Base-by-base conservation (phyloP, 2,329 filamentous ascomycete genomes). In the Neonectria sp. region DNA sequence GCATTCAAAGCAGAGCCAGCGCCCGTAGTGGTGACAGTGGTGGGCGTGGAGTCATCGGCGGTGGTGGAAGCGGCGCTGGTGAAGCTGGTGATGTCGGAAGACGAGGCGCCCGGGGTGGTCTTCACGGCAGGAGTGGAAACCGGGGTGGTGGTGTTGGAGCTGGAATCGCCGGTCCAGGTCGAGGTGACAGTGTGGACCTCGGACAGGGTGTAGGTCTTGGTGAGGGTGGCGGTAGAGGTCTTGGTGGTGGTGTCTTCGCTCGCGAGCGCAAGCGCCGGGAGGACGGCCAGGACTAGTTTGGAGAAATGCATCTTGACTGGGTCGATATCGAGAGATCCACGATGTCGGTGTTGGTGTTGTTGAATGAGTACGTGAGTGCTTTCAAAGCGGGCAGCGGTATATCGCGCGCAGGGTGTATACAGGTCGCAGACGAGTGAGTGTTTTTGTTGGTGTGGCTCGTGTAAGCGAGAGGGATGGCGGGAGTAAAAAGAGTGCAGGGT, bases 241-340 rank as follows among this genome's bases (percentile, higher is more conserved):
- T 80, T 81, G 25, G 84, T 86, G 21, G 84, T 82, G 49, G 83
- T 82, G 24, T 60, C 70, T 59, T 71, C 65, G 13, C 77, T 76
- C 43, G 87, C 87, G 59, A 87, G 73, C 67, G 86, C 88, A 75
- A 89, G 77, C 60, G 88, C 81, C 73, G 88, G 88, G 76, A 90
- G 82, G 69, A 86, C 77, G 68, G 84, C 84, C 67, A 86, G 77
- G 75, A 86, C 65, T 67, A 89, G 73, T 33, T 83, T 79, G 52
- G 78, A 77, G 72, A 82, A 73, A 53, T 82, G 81, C 82, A 83
- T 83, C 61, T 65, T 79, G 74, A 70, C 66, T 68, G 59, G 65
- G 71, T 43, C 9, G 48, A 55, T 61, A 56, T 53, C 25, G 43
- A 62, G 27, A 46, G 49, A 52, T 64, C 61, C 55, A 59, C 55